Base-by-base conservation (phyloP, 2,329 filamentous ascomycete genomes). In the Penicillium hordei region DNA sequence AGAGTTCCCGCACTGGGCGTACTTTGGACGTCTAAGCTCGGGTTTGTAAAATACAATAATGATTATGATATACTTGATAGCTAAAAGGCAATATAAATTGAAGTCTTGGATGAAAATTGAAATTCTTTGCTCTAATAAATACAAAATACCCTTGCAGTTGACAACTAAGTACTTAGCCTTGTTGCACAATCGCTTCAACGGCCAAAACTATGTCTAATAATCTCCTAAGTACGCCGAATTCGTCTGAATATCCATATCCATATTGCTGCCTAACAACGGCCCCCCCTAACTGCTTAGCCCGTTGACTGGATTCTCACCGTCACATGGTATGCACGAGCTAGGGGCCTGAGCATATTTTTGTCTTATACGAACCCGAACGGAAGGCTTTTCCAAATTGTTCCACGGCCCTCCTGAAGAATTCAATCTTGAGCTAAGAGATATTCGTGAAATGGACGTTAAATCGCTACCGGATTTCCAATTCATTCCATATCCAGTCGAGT, bases 1-100 rank as follows among this genome's bases (percentile, higher is more conserved):
- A 82, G 71, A 85, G 82, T 66, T 83, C 82, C 15, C 75, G 73
- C 62, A 74, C 72, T 60, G 82, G 82, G 5, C 80, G 74, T 73
- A 83, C 82, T 1, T 40, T 82, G 61, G 69, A 73, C 49, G 68
- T 77, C 43, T 73, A 66, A 57, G 45, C 36, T 44, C 10, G 8
- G 42, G 29, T 5, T 31, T 57, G 19, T 59, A 57, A 62, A 48
- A 60, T 21, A 33, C 40, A 48, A 62, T 55, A 58, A 60, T 52
- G 55, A 59, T 60, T 54, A 66, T 38, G 60, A 65, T 57, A 13
- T 52, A 21, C n/a, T 55, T 57, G 55, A 55, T 46, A 33, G 15
- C 15, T 7, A 53, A 36, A 57, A 33, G 38, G 48, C 49, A 48
- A 38, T 45, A 29, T 23, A 48, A 51, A 52, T n/a, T 52, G 51